phyloP scores from a whole-genome alignment of 1,284 basidiomycete species.

The Testicularia cyperi region DNA sequence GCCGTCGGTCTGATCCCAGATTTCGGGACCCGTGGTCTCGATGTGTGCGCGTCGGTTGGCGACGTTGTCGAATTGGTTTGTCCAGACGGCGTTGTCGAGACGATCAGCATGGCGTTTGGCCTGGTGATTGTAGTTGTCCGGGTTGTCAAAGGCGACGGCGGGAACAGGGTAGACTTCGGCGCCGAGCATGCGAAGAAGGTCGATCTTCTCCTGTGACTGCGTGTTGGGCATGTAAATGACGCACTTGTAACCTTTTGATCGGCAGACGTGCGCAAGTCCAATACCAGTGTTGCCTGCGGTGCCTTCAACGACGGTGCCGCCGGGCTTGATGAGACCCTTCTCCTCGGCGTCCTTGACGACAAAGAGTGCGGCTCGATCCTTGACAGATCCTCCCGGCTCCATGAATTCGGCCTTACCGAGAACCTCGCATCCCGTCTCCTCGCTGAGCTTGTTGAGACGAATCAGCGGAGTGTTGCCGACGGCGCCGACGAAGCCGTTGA shows the following conservation, averaged over 20 bases:
- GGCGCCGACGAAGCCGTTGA: slow-evolving; percentile 79
- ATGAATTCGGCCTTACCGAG: slow-evolving; percentile 96
- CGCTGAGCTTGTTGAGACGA: slow-evolving; percentile 69
- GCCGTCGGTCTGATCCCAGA: slow-evolving; percentile 86
- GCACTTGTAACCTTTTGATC: slow-evolving; percentile 89
- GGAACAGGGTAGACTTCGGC: slow-evolving; percentile 94
- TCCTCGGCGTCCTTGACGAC: slow-evolving; percentile 86
- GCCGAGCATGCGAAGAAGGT: slow-evolving; percentile 92
- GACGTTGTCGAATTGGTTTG: slow-evolving; percentile 98
- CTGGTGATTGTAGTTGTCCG: slow-evolving; percentile 97
- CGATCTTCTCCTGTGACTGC: slow-evolving; percentile 93
- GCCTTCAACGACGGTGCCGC: slow-evolving; percentile 94
- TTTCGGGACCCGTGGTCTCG: slow-evolving; percentile 88
- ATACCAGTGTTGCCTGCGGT: slow-evolving; percentile 99
- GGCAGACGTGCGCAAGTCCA: slow-evolving; percentile 87
- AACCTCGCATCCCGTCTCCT: slow-evolving; percentile 83
- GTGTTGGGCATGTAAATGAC: slow-evolving; percentile 99
- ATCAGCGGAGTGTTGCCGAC: slow-evolving; percentile 91
- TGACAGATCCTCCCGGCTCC: slow-evolving; percentile 98
- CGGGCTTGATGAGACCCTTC: slow-evolving; percentile 73
- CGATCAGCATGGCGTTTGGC: slow-evolving; percentile 81
- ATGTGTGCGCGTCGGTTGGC: slow-evolving; percentile 85
- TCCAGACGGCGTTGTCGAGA: slow-evolving; percentile 94
- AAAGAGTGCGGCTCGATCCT: slow-evolving; percentile 92
- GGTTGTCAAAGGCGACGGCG: slow-evolving; percentile 94